A percentile compares a stretch with the other conserved stretches of the same genome.
These are phyloP conservation scores for Chloris gayana DNA, from an alignment of 176 grass and related monocot species.

Conservation along the genomic window DNA sequence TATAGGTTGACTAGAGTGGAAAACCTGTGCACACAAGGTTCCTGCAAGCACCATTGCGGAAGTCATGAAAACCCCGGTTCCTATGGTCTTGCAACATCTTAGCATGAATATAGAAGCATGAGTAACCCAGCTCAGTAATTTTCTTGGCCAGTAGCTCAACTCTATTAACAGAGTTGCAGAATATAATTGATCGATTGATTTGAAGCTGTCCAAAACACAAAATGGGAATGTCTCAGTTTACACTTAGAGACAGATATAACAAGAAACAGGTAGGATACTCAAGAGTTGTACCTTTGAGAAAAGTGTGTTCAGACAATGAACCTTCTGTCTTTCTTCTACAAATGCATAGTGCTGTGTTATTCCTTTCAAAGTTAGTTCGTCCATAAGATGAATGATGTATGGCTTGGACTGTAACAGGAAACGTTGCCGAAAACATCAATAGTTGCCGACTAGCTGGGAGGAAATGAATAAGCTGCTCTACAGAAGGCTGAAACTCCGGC, in stretches of 20 bases:
- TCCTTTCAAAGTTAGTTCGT: constrained; percentile 74
- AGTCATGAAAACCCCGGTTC: constrained; percentile 94
- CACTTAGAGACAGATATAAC: constrained; percentile 10
- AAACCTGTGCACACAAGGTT: constrained; percentile 97
- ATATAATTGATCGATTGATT: constrained; percentile 97
- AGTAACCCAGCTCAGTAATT: constrained; percentile 90
- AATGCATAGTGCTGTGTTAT: constrained; percentile 75
- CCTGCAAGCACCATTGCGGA: constrained; percentile 93
- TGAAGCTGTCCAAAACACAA: constrained; percentile 60
- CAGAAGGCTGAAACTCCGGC: constrained; percentile 88
- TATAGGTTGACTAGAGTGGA: background rate
- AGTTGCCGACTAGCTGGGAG: constrained; percentile 69
- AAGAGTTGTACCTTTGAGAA: constrained; percentile 53
- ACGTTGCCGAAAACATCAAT: constrained; percentile 78
- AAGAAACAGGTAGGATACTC: background rate
- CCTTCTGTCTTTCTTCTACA: constrained; percentile 77
- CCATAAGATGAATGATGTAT: constrained; percentile 79
- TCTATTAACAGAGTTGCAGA: constrained; percentile 94
- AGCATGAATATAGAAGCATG: constrained; percentile 97
- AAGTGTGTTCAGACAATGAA: constrained; percentile 62
- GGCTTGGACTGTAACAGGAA: constrained; percentile 72
- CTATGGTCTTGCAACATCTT: constrained; percentile 97
- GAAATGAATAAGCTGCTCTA: constrained; percentile 73
- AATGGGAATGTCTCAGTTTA: constrained; percentile 33
- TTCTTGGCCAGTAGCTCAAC: constrained; percentile 92